A percentile compares a stretch with the other conserved stretches of the same genome.
Evolutionary conservation across 176 grass and related monocot genomes (phyloP).

Genomic region (Puccinellia tenuiflora): DNA sequence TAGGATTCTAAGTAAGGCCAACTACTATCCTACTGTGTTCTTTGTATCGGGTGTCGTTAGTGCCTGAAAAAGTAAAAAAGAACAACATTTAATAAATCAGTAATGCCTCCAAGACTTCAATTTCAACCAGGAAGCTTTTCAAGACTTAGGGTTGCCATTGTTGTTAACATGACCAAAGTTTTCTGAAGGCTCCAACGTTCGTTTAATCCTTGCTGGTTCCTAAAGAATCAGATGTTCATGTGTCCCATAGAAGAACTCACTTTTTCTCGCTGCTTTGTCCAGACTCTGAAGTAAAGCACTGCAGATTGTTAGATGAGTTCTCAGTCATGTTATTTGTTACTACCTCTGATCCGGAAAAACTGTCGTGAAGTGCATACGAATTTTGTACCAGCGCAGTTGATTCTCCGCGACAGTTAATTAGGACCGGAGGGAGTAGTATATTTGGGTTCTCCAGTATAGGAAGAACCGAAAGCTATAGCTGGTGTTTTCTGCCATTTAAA

Average conservation of each 20-base stretch:
- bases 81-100: not conserved
- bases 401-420: no score
- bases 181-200: not conserved
- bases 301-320: not conserved
- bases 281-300: not conserved
- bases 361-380: no score
- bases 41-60: not conserved
- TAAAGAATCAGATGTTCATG: not conserved
- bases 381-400: no score
- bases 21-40: not conserved
- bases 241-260: not conserved
- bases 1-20: slow-evolving; percentile 1
- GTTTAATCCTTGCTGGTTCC: not conserved
- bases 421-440: no score
- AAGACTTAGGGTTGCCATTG: not conserved
- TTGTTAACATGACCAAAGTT: not conserved
- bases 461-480: slow-evolving; percentile 9
- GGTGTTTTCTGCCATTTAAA: not conserved
- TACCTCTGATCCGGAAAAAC: no score
- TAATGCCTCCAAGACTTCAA: not conserved
- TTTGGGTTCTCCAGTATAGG: not conserved
- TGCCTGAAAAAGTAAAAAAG: not conserved
- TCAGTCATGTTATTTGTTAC: not conserved
- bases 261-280: not conserved
- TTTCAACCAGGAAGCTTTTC: not conserved